phyloP scores from a whole-genome alignment of 352 stramenopile genomes.

The Phytophthora palmivora region DNA sequence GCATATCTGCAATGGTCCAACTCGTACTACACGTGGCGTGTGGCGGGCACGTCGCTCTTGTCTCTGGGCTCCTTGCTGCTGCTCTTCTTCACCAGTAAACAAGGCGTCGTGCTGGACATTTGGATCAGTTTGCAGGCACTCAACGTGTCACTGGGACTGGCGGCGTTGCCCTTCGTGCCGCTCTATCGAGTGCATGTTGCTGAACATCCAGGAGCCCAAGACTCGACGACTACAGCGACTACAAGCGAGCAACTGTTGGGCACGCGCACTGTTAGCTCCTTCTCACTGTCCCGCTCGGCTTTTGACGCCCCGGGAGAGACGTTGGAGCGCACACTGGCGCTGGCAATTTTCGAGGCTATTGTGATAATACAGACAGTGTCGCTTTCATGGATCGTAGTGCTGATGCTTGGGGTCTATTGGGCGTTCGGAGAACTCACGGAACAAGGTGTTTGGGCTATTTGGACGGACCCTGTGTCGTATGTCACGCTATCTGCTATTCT shows the following conservation, averaged over 20 bases:
- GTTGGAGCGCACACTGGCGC: conserved; percentile 57
- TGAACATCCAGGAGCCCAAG: background rate
- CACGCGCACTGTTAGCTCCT: conserved; percentile 43
- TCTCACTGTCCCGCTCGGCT: conserved; percentile 59
- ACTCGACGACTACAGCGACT: background rate
- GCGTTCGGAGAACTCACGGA: conserved; percentile 53
- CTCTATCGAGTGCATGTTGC: conserved; percentile 44
- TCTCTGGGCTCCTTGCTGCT: conserved; percentile 53
- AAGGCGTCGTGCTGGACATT: conserved; percentile 47
- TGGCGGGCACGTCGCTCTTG: conserved; percentile 54
- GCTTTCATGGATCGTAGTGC: conserved; percentile 54
- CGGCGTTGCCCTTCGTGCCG: conserved; percentile 51
- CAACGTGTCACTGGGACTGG: conserved; percentile 65
- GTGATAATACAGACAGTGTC: conserved; percentile 66
- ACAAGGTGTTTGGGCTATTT: conserved; percentile 39
- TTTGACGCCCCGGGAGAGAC: conserved; percentile 44
- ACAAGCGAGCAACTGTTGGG: conserved; percentile 29
- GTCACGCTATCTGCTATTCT: conserved; percentile 39
- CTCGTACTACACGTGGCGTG: conserved; percentile 73
- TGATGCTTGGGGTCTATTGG: conserved; percentile 57
- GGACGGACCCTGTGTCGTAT: conserved; percentile 35
- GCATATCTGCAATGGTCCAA: conserved; percentile 66
- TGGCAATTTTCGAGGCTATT: conserved; percentile 73
- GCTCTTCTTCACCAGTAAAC: conserved; percentile 43
- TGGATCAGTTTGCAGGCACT: conserved; percentile 60